Evolutionary conservation across 306 rosid genomes (phyloP).

Genomic region (Ochetophila trinervis): DNA sequence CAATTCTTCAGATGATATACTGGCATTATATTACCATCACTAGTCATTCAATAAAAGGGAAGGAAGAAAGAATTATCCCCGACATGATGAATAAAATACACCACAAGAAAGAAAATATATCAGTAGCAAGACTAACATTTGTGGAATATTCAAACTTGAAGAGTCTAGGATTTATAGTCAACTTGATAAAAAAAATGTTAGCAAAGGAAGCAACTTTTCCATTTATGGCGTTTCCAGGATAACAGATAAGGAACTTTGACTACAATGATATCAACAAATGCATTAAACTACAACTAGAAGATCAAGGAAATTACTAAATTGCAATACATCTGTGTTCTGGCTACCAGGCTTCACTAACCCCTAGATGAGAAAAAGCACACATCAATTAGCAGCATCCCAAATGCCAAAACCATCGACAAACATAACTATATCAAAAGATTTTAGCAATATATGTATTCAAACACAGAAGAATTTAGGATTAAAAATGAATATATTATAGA

Average conservation of each 20-base stretch:
- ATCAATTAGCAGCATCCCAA: constrained; percentile 48
- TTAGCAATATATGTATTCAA: constrained; percentile 2
- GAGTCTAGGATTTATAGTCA: background rate
- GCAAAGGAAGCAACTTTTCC: constrained; percentile 2
- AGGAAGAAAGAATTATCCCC: background rate
- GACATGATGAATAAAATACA: background rate
- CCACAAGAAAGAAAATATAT: background rate
- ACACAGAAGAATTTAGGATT: constrained; percentile 1
- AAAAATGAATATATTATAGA: constrained; percentile 11
- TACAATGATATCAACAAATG: constrained; percentile 26
- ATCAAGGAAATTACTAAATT: constrained; percentile 69
- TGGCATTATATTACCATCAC: background rate
- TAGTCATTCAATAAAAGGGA: background rate
- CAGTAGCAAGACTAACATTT: background rate
- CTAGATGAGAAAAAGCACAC: constrained; percentile 52
- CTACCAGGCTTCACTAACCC: constrained; percentile 75
- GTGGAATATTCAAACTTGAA: background rate
- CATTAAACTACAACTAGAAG: constrained; percentile 43
- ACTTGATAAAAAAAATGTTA: background rate
- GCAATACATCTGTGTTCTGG: constrained; percentile 66
- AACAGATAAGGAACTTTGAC: constrained; percentile 20
- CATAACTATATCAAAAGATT: constrained; percentile 19
- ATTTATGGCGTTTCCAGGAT: constrained; percentile 12
- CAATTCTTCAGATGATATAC: background rate
- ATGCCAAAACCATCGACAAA: constrained; percentile 29